A percentile compares a stretch with the other conserved stretches of the same genome.
These are phyloP conservation scores for Symbiodinium pilosum DNA, from an alignment of 73 alveolate species.

Conservation along the genomic window DNA sequence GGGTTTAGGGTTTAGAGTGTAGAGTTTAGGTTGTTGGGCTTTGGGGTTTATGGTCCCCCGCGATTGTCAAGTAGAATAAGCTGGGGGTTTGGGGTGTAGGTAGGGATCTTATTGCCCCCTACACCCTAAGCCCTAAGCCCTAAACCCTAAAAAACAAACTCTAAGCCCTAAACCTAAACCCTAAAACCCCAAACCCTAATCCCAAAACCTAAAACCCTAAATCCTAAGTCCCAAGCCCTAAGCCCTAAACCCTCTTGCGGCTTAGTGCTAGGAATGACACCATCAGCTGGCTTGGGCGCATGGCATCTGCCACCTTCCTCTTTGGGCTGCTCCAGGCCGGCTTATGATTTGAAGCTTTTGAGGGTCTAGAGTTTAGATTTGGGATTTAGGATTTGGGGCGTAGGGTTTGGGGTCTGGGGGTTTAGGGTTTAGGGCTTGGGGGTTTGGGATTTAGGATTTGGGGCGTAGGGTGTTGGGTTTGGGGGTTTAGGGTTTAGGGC, in stretches of 20 bases:
- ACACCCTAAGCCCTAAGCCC: no score
- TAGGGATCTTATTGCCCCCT: no score
- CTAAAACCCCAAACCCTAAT: no score
- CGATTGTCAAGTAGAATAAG: no score
- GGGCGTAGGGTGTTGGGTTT: neutral
- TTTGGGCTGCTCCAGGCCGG: constrained; percentile 4
- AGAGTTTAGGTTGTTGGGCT: no score
- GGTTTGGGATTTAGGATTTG: neutral
- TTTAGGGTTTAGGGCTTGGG: neutral
- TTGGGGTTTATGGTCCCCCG: no score
- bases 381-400: neutral
- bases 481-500: neutral
- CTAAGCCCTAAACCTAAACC: neutral
- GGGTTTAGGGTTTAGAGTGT: no score
- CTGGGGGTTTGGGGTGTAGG: no score
- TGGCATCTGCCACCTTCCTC: constrained; percentile 44
- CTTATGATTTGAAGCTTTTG: neutral
- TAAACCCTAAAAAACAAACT: no score
- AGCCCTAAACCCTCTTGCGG: neutral
- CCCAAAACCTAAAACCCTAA: no score
- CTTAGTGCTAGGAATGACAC: neutral
- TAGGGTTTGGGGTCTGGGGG: neutral
- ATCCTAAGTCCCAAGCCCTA: no score
- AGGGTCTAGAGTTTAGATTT: neutral
- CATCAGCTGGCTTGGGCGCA: constrained; percentile 5